These are phyloP conservation scores for Melaleuca quinquenervia DNA, from an alignment of 345 rosid species.

Conservation along the genomic window DNA sequence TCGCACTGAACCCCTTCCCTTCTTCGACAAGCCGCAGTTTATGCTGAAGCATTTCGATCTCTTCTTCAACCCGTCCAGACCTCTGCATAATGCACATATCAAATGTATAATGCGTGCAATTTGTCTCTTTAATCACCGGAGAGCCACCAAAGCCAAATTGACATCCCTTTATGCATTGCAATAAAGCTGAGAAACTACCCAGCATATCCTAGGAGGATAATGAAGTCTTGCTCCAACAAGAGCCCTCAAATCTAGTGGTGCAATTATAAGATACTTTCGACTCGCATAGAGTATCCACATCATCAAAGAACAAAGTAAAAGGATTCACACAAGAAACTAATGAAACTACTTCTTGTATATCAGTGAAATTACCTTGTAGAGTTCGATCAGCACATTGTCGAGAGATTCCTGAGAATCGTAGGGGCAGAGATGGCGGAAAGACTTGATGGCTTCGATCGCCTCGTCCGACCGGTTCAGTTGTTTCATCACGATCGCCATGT, in stretches of 20 bases:
- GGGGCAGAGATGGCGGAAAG: conserved; percentile 73
- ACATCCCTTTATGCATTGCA: background rate
- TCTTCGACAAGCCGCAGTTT: conserved; percentile 57
- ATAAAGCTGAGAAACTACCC: too few relatives aligned
- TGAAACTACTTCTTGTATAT: background rate
- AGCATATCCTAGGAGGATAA: too few relatives aligned
- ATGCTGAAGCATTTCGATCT: conserved; percentile 59
- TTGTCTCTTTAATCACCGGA: background rate
- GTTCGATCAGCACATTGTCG: conserved; percentile 84
- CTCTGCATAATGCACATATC: conserved; percentile 24
- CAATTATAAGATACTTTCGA: too few relatives aligned
- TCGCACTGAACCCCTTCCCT: conserved; percentile 39
- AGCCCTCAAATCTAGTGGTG: too few relatives aligned
- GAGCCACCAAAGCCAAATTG: background rate
- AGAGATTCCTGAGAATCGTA: conserved; percentile 76
- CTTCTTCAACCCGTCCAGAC: conserved; percentile 73
- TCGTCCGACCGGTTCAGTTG: conserved; percentile 67
- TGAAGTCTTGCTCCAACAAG: too few relatives aligned
- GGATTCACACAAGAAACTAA: background rate
- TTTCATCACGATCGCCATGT: conserved; percentile 87
- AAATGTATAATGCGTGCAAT: background rate
- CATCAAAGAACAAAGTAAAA: background rate
- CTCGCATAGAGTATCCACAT: background rate
- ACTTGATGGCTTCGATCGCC: conserved; percentile 87
- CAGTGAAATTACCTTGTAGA: conserved; percentile 54